Percentiles rank a stretch among this genome's conserved stretches.
These are phyloP conservation scores for Carex scoparia DNA, from an alignment of 176 grass and related monocot species.

Conservation along the genomic window DNA sequence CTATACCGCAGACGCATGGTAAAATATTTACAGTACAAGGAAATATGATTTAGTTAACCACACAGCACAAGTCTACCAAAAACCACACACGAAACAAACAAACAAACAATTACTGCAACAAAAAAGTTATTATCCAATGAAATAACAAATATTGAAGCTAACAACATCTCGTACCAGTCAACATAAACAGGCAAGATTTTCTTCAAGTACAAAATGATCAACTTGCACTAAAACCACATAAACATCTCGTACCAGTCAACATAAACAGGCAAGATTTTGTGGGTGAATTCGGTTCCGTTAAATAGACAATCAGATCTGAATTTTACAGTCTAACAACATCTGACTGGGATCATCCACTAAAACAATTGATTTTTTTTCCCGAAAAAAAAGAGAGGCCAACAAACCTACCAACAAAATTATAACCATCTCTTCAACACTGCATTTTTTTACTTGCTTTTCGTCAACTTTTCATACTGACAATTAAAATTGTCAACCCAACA, in stretches of 20 bases:
- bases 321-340: not conserved
- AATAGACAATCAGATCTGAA: no score
- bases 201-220: no score
- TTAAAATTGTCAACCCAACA: not conserved
- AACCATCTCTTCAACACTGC: not conserved
- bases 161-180: no score
- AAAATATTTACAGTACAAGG: not conserved
- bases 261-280: no score
- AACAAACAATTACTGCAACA: constrained; percentile 7
- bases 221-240: no score
- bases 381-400: not conserved
- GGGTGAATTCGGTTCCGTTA: no score
- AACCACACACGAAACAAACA: not conserved
- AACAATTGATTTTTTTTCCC: not conserved
- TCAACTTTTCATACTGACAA: not conserved
- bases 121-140: not conserved
- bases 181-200: no score
- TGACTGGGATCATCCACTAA: not conserved
- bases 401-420: not conserved
- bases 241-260: no score
- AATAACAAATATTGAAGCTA: no score
- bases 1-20: not conserved
- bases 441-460: not conserved
- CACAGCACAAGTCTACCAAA: not conserved
- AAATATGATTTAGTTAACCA: not conserved